phyloP scores from a whole-genome alignment of 192 early-diverging fungal species.

The Coemansia sp. region DNA sequence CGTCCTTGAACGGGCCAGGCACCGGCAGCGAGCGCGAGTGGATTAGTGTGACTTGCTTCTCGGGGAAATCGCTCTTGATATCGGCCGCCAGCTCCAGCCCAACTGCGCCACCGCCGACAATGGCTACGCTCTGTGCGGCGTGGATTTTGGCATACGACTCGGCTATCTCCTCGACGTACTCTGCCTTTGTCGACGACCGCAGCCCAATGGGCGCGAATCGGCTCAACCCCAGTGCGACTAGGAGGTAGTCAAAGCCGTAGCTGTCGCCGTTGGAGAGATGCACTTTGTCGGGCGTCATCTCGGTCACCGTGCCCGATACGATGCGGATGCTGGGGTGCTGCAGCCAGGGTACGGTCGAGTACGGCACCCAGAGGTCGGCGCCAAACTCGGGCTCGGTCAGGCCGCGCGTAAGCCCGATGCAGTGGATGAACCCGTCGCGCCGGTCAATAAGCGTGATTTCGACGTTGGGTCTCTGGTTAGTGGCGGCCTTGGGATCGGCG shows the following conservation, averaged over 20 bases:
- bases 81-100: constrained; percentile 80
- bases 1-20: constrained; percentile 34
- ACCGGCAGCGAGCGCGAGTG: constrained; percentile 35
- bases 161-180: constrained; percentile 17
- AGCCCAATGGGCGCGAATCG: constrained; percentile 44
- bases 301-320: constrained; percentile 35
- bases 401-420: constrained; percentile 52
- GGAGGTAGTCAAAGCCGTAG: constrained; percentile 51
- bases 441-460: constrained; percentile 59
- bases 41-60: constrained; percentile 40
- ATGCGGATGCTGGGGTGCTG: constrained; percentile 40
- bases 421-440: constrained; percentile 57
- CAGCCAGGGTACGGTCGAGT: constrained; percentile 37
- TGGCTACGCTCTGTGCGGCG: constrained; percentile 51
- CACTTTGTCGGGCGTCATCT: constrained; percentile 36
- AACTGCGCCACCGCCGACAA: constrained; percentile 73
- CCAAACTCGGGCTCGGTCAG: constrained; percentile 53
- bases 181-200: constrained; percentile 17
- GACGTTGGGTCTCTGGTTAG: constrained; percentile 1
- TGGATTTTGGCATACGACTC: constrained; percentile 43
- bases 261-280: constrained; percentile 20
- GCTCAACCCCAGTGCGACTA: constrained; percentile 55
- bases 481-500: background rate
- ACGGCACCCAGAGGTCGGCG: constrained; percentile 55
- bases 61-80: constrained; percentile 39